Conservation (phyloP, 1,284 basidiomycete species). For the Sporisorium sorghi region DNA sequence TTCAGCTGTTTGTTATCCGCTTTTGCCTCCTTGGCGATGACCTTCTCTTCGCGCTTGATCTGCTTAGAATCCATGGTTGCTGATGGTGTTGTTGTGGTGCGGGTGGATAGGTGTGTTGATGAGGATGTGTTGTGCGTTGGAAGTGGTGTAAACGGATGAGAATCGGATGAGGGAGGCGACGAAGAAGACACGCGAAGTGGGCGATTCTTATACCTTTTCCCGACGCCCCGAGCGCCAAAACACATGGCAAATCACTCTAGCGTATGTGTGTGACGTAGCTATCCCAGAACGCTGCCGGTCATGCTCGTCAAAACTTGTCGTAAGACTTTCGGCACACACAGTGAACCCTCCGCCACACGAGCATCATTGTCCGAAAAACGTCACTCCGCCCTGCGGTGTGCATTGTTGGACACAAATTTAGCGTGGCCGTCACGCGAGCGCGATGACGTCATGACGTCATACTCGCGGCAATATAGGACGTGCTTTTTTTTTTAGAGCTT, state of each 20-base stretch:
- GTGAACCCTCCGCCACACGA: too few relatives aligned
- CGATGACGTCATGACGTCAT: constrained; percentile 42
- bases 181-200: neutral
- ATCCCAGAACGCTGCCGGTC: too few relatives aligned
- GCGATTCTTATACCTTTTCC: neutral
- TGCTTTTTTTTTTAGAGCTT: constrained; percentile 25
- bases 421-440: constrained; percentile 10
- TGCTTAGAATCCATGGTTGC: constrained; percentile 37
- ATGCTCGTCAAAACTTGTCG: too few relatives aligned
- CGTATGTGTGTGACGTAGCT: neutral
- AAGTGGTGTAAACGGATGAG: too few relatives aligned
- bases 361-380: neutral
- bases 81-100: neutral
- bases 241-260: neutral
- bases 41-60: constrained; percentile 44
- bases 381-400: too few relatives aligned
- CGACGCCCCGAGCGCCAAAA: neutral
- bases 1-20: constrained; percentile 36
- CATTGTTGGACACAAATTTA: too few relatives aligned
- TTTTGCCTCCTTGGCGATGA: constrained; percentile 40
- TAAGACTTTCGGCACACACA: too few relatives aligned
- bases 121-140: neutral
- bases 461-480: too few relatives aligned
- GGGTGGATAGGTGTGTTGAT: neutral
- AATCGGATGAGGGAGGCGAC: too few relatives aligned